Percentiles rank a stretch among this genome's conserved stretches.
Conservation (phyloP, 305 asterid species). For the Rubia occidens region DNA sequence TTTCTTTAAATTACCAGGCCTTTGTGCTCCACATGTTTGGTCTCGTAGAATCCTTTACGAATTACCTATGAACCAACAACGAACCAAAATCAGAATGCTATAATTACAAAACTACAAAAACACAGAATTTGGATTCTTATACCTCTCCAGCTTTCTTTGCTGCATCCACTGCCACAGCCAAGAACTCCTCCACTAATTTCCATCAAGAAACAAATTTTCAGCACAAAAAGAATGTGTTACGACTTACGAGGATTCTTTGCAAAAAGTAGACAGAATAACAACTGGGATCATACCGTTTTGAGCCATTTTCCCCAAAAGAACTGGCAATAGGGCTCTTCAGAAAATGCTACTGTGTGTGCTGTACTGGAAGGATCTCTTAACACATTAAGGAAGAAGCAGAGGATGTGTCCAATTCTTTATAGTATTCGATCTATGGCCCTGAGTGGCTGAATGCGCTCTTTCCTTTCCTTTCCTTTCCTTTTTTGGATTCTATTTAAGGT, state of each 20-base stretch:
- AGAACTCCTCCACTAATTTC: conserved; percentile 48
- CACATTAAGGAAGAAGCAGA: not conserved
- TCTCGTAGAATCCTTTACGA: conserved; percentile 61
- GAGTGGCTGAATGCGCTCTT: conserved; percentile 6
- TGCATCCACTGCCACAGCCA: conserved; percentile 66
- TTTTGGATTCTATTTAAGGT: too few species aligned
- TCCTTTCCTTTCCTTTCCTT: not conserved
- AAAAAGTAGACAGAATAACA: not conserved
- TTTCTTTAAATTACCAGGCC: conserved; percentile 44
- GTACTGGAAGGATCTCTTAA: not conserved
- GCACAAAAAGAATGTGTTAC: conserved; percentile 15
- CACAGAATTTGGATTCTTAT: not conserved
- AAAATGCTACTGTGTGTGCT: not conserved
- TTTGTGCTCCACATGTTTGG: conserved; percentile 80
- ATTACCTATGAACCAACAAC: conserved; percentile 38
- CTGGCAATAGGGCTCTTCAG: conserved; percentile 9
- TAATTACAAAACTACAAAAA: not conserved
- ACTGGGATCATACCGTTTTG: conserved; percentile 35
- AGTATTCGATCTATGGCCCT: conserved; percentile 8
- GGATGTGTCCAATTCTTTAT: not conserved
- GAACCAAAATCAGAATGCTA: conserved; percentile 12
- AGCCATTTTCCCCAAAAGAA: conserved; percentile 35
- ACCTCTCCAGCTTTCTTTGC: conserved; percentile 91
- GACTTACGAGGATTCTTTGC: not conserved
- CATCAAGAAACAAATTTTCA: conserved; percentile 11